These are phyloP conservation scores for Ceriops zippeliana DNA, from an alignment of 345 rosid genomes.

Conservation along the genomic window DNA sequence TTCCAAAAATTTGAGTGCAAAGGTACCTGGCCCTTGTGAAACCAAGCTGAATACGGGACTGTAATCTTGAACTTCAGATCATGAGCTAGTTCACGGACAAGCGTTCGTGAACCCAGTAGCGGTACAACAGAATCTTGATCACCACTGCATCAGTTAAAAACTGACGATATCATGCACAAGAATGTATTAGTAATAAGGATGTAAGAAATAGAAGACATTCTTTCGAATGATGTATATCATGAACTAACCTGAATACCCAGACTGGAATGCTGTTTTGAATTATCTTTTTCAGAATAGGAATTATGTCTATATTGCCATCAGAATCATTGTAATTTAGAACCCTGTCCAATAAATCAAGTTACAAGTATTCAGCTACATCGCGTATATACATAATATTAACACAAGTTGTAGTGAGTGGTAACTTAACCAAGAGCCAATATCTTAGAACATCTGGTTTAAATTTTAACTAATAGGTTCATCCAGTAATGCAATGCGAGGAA, in stretches of 20 bases:
- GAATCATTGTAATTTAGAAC: conserved; percentile 48
- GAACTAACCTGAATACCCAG: conserved; percentile 75
- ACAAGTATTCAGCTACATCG: no score
- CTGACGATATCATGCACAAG: no score
- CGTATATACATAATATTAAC: no score
- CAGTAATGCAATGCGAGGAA: no score
- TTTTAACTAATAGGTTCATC: no score
- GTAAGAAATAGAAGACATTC: not conserved
- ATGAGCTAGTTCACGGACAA: conserved; percentile 68
- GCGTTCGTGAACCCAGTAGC: conserved; percentile 73
- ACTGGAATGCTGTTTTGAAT: conserved; percentile 53
- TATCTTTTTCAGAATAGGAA: conserved; percentile 69
- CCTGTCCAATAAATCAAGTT: conserved; percentile 23
- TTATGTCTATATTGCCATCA: conserved; percentile 64
- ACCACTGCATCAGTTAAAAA: conserved; percentile 40
- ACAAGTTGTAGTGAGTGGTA: no score
- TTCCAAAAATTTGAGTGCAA: no score
- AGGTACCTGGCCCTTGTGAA: conserved; percentile 86
- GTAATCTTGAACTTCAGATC: conserved; percentile 55
- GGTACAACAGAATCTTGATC: conserved; percentile 93
- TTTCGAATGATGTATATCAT: not conserved
- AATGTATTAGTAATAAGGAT: no score
- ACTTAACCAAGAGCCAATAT: no score
- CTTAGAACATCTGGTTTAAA: no score
- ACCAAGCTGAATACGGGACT: conserved; percentile 80